Evolutionary conservation across 2,329 filamentous ascomycete genomes (phyloP).

Genomic region (Rhynchosporium graminicola): DNA sequence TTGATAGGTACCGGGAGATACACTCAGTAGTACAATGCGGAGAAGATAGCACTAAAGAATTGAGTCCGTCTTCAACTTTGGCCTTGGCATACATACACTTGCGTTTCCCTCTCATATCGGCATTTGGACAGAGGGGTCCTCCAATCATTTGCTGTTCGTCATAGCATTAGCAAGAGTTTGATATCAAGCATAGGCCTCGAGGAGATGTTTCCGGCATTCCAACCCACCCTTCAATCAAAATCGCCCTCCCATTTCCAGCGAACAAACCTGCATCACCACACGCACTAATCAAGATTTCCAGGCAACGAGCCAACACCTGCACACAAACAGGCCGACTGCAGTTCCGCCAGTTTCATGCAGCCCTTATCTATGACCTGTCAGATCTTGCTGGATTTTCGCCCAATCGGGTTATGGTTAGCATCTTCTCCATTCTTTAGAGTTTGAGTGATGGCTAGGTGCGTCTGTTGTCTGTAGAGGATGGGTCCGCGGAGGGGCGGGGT

Average conservation of each 20-base stretch:
- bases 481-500: not conserved
- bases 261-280: constrained; percentile 3
- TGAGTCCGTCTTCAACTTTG: not conserved
- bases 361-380: constrained; percentile 31
- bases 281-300: not conserved
- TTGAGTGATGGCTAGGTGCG: not conserved
- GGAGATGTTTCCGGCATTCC: not conserved
- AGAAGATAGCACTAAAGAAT: not conserved
- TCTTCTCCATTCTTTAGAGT: not conserved
- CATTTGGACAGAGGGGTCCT: not conserved
- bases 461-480: not conserved
- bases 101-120: not conserved
- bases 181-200: not conserved
- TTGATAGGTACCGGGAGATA: constrained; percentile 1
- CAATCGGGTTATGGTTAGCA: not conserved
- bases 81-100: constrained; percentile 11
- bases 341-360: constrained; percentile 24
- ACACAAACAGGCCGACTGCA: constrained; percentile 26
- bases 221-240: not conserved
- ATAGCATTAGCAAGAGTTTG: too few species aligned
- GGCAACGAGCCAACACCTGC: constrained; percentile 15
- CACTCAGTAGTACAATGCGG: not conserved
- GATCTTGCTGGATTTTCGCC: constrained; percentile 7
- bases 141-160: not conserved
- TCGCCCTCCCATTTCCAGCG: not conserved